A percentile compares a stretch with the other conserved stretches of the same genome.
These are phyloP conservation scores for Daldinia childiae DNA, from an alignment of 495 filamentous ascomycete genomes.

Conservation along the genomic window DNA sequence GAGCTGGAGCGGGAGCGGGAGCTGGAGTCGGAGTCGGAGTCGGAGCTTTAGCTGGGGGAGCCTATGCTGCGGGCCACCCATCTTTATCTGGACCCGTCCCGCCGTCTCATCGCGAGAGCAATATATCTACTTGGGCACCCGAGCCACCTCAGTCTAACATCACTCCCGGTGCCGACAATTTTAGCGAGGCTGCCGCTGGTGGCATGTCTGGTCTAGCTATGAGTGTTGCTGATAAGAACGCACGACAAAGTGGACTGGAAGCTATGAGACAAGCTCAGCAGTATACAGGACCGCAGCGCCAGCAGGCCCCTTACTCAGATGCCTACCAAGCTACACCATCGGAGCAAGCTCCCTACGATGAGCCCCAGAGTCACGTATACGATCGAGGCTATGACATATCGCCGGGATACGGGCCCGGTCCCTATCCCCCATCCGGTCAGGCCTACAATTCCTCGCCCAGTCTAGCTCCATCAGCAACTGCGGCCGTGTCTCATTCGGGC, in stretches of 20 bases:
- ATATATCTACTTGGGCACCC: conserved; percentile 45
- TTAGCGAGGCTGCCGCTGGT: conserved; percentile 73
- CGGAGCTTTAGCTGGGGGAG: conserved; percentile 14
- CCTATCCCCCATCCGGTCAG: conserved; percentile 25
- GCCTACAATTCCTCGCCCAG: conserved; percentile 27
- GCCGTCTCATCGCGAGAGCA: conserved; percentile 43
- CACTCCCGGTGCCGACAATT: conserved; percentile 80
- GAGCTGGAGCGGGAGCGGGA: neutral
- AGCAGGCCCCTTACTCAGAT: conserved; percentile 41
- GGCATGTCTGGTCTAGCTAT: conserved; percentile 80
- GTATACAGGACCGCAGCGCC: conserved; percentile 47
- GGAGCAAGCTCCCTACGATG: conserved; percentile 32
- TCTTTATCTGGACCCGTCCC: conserved; percentile 41
- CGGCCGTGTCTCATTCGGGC: conserved; percentile 12
- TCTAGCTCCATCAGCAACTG: conserved; percentile 23
- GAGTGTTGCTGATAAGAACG: conserved; percentile 76
- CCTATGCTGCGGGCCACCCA: conserved; percentile 23
- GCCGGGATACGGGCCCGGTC: conserved; percentile 19
- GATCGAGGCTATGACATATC: conserved; percentile 39
- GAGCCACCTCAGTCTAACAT: conserved; percentile 60
- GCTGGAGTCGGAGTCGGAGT: neutral
- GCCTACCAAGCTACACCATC: conserved; percentile 47
- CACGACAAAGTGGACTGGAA: conserved; percentile 76
- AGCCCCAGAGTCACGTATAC: conserved; percentile 34
- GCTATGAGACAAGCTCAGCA: conserved; percentile 62